phyloP scores from a whole-genome alignment of 176 grass and related monocot genomes.

The Triticum turgidum region DNA sequence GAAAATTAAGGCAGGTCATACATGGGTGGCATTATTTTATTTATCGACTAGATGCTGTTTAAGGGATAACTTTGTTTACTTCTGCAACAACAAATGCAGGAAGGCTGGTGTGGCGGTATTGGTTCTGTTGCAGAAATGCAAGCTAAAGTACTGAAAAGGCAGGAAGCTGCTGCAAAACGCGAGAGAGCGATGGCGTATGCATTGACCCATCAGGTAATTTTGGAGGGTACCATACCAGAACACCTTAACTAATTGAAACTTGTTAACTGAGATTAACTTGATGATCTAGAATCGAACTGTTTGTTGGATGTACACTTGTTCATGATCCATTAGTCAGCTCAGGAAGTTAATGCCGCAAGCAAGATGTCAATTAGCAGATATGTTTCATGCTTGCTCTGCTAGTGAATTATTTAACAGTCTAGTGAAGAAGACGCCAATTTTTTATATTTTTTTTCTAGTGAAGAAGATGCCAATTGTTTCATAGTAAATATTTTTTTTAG shows the following conservation, averaged over 20 bases:
- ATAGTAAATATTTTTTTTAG: background rate
- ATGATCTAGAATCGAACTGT: background rate
- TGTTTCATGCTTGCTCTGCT: background rate
- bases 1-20: conserved; percentile 19
- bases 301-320: conserved; percentile 23
- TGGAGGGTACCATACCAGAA: background rate
- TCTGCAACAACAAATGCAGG: conserved; percentile 49
- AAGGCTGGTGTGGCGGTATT: conserved; percentile 83
- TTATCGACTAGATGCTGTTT: background rate
- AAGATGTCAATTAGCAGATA: background rate
- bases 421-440: background rate
- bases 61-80: background rate
- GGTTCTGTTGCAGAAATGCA: conserved; percentile 89
- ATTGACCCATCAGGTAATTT: conserved; percentile 91
- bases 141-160: conserved; percentile 84
- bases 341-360: background rate
- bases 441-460: background rate
- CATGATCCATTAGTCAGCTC: background rate
- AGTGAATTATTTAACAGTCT: conserved; percentile 11
- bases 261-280: conserved; percentile 15
- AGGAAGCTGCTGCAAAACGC: conserved; percentile 89
- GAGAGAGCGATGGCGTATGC: conserved; percentile 99
- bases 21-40: background rate
- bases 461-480: background rate
- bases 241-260: background rate